Evolutionary conservation across 2,329 filamentous ascomycete species (phyloP).

Genomic region (Orbilia oligospora): DNA sequence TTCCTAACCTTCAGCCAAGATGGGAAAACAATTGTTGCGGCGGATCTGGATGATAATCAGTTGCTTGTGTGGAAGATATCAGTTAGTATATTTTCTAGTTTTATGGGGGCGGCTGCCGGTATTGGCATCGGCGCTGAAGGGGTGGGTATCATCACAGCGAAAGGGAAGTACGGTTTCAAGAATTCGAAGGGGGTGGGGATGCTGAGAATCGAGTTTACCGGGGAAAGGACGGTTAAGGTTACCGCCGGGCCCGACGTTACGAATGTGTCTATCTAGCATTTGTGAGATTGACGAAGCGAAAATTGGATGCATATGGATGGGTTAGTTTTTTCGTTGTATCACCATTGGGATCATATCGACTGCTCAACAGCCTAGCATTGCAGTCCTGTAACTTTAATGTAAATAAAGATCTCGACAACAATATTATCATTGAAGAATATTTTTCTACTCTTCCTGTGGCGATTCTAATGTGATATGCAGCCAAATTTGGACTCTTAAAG

Average conservation of each 20-base stretch:
- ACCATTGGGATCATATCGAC: background rate
- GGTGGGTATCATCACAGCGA: conserved; percentile 59
- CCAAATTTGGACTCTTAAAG: no score
- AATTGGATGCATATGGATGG: background rate
- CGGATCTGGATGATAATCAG: conserved; percentile 61
- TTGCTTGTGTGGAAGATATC: conserved; percentile 63
- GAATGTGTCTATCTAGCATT: conserved; percentile 35
- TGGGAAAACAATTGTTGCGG: conserved; percentile 62
- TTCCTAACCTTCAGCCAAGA: conserved; percentile 62
- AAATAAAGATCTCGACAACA: background rate
- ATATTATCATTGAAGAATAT: no score
- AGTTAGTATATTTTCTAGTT: conserved; percentile 62
- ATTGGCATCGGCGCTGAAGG: conserved; percentile 60
- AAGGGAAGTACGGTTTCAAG: conserved; percentile 58
- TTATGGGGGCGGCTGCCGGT: conserved; percentile 62
- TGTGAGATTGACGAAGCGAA: background rate
- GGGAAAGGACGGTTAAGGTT: conserved; percentile 62
- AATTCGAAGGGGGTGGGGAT: conserved; percentile 61
- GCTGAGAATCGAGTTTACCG: conserved; percentile 61
- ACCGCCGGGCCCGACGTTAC: conserved; percentile 60
- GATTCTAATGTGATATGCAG: no score
- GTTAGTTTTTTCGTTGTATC: background rate
- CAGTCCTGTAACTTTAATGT: background rate
- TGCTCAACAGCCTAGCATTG: background rate
- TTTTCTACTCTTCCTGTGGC: no score